Evolutionary conservation across 768 basidiomycete genomes (phyloP), one percentile per base, ranked within the genome.

Genomic region (Suillus clintonianus): DNA sequence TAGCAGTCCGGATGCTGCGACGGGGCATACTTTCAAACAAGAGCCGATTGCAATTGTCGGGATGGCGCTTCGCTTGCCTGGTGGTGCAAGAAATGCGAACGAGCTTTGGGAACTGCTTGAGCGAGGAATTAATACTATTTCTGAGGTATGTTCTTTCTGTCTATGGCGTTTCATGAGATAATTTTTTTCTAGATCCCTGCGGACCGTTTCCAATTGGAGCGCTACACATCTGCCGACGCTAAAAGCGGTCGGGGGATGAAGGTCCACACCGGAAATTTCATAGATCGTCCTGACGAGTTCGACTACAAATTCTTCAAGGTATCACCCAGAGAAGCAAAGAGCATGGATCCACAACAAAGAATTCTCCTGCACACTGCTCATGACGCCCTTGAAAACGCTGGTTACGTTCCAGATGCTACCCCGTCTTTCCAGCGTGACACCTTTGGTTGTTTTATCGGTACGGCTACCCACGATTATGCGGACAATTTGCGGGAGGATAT

Each of bases 331-430:
- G 90, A 92, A 73, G 90, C 91, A 15, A 84, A 77, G 64, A 85
- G 80, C 71, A 91, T 91, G 89, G 89, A 91, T 69, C 90, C 91
- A 8, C 90, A 91, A 66, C 89, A 91, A 65, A 83, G 90, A 5
- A 67, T 92, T 39, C 76, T 92, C 5, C 79, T 92, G 17, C 89
- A 88, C 43, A 81, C 84, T 3, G 88, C 87, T 5, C 84, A 89
- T 60, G 82, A 89, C 62, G 90, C 90, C 0, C 78, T 92, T 5
- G 89, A 91, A 70, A 81, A 86, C 64, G 82, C 89, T 5, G 91
- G 90, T 0, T 91, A 89, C 69, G 84, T 89, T 15, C 88, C 89
- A 0, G 75, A 84, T 57, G 78, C 83, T 2, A 87, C 86, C 0
- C 74, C 79, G 7, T 79, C 81, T 4, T 88, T 81, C 67, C 71